Evolutionary conservation across 331 rosid species (phyloP).

Genomic region (Cucumis variabilis): DNA sequence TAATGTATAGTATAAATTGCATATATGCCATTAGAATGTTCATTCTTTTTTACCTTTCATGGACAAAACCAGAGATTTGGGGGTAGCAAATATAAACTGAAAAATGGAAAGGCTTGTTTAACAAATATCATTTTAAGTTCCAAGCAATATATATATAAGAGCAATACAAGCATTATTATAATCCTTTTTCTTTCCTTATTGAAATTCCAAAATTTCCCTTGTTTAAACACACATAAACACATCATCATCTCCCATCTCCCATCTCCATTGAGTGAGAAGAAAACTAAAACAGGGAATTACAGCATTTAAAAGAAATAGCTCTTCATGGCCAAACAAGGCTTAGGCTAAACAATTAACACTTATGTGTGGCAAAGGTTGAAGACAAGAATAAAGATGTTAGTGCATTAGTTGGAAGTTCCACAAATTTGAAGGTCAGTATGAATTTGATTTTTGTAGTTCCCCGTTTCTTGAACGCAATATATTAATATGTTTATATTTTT

Average conservation of each 20-base stretch:
- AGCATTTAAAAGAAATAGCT: background rate
- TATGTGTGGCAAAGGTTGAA: too few relatives aligned
- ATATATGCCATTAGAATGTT: constrained; percentile 22
- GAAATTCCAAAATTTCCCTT: constrained; percentile 24
- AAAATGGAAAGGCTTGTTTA: constrained; percentile 10
- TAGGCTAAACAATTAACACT: background rate
- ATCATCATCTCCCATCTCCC: background rate
- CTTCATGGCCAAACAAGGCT: background rate
- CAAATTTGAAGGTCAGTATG: too few relatives aligned
- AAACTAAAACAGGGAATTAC: constrained; percentile 23
- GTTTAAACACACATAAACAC: constrained; percentile 4
- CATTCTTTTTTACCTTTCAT: background rate
- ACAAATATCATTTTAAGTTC: constrained; percentile 14
- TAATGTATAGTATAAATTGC: constrained; percentile 25
- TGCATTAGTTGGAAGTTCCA: too few relatives aligned
- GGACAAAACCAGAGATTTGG: background rate
- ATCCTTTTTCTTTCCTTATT: background rate
- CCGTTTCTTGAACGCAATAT: too few relatives aligned
- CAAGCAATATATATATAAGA: background rate
- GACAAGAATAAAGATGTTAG: too few relatives aligned
- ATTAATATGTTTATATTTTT: too few relatives aligned
- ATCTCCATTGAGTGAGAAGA: constrained; percentile 13
- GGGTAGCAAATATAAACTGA: background rate
- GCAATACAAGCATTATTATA: constrained; percentile 19
- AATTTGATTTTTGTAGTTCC: too few relatives aligned